A percentile compares a stretch with the other conserved stretches of the same genome.
Evolutionary conservation across 192 early-diverging fungal genomes (phyloP).

Genomic region (Coemansia sp.): DNA sequence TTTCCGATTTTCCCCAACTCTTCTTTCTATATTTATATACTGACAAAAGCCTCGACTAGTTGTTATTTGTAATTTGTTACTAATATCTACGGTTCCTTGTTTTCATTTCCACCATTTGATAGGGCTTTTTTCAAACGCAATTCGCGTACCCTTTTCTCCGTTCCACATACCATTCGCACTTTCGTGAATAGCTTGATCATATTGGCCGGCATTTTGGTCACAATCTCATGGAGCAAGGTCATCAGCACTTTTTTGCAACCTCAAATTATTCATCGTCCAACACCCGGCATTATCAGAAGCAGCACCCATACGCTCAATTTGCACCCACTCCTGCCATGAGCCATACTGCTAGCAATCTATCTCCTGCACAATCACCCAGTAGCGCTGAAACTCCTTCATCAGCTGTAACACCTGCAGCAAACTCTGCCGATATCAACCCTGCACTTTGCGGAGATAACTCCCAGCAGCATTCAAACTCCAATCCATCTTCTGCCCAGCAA

Average conservation of each 20-base stretch:
- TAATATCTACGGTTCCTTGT: background rate
- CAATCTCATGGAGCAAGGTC: constrained; percentile 43
- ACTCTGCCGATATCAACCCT: constrained; percentile 19
- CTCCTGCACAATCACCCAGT: constrained; percentile 33
- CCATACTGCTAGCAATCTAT: constrained; percentile 35
- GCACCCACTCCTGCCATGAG: constrained; percentile 36
- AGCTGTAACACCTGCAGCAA: constrained; percentile 23
- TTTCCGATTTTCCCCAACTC: background rate
- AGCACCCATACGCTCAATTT: constrained; percentile 7
- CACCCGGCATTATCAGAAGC: constrained; percentile 24
- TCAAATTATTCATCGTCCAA: constrained; percentile 25
- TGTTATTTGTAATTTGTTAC: background rate
- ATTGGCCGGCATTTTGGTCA: background rate
- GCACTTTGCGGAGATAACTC: constrained; percentile 11
- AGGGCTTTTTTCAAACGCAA: background rate
- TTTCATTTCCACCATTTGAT: background rate
- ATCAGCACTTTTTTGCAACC: constrained; percentile 33
- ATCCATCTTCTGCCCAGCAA: constrained; percentile 12
- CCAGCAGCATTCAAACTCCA: constrained; percentile 1
- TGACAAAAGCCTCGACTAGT: background rate
- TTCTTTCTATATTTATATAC: background rate
- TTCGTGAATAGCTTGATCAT: background rate
- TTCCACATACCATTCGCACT: background rate
- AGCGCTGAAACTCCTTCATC: constrained; percentile 30
- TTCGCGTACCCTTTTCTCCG: background rate